These are phyloP conservation scores for Teunomyces atbi DNA, from an alignment of 805 yeast species.

Conservation along the genomic window DNA sequence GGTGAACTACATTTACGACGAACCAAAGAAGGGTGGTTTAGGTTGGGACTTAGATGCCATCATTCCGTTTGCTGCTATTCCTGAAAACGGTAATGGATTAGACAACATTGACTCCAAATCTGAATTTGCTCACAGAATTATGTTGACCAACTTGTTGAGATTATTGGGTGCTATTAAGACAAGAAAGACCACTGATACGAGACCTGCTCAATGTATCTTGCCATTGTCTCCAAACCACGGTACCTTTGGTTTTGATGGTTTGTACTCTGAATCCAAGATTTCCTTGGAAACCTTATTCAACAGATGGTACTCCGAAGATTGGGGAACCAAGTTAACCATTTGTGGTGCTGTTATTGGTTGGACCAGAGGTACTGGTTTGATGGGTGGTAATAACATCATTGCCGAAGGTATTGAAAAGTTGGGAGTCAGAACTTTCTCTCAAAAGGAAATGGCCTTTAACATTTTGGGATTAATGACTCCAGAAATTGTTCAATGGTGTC, in stretches of 20 bases:
- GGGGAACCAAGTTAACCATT: slow-evolving; percentile 90
- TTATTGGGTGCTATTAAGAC: slow-evolving; percentile 86
- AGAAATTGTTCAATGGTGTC: slow-evolving; percentile 79
- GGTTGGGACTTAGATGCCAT: slow-evolving; percentile 98
- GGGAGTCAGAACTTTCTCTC: slow-evolving; percentile 98
- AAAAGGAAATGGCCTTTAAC: slow-evolving; percentile 99
- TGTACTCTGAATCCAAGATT: slow-evolving; percentile 95
- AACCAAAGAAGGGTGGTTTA: slow-evolving; percentile 80
- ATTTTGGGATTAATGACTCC: slow-evolving; percentile 91
- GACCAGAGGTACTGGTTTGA: slow-evolving; percentile 99
- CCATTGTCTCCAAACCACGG: slow-evolving; percentile 99
- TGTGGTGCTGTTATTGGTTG: slow-evolving; percentile 99
- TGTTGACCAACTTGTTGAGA: slow-evolving; percentile 94
- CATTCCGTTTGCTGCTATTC: slow-evolving; percentile 98
- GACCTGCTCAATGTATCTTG: slow-evolving; percentile 96
- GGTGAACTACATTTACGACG: slow-evolving; percentile 80
- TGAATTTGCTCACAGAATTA: slow-evolving; percentile 96
- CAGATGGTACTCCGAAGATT: slow-evolving; percentile 98
- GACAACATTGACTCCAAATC: slow-evolving; percentile 92
- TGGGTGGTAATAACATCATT: slow-evolving; percentile 95
- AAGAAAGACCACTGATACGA: slow-evolving; percentile 82
- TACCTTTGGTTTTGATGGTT: slow-evolving; percentile 96
- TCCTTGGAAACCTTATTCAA: slow-evolving; percentile 94
- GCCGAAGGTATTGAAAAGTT: slow-evolving; percentile 95
- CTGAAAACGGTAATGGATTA: slow-evolving; percentile 96